Base-by-base conservation (phyloP, 1,284 basidiomycete genomes). In the Agroathelia rolfsii region DNA sequence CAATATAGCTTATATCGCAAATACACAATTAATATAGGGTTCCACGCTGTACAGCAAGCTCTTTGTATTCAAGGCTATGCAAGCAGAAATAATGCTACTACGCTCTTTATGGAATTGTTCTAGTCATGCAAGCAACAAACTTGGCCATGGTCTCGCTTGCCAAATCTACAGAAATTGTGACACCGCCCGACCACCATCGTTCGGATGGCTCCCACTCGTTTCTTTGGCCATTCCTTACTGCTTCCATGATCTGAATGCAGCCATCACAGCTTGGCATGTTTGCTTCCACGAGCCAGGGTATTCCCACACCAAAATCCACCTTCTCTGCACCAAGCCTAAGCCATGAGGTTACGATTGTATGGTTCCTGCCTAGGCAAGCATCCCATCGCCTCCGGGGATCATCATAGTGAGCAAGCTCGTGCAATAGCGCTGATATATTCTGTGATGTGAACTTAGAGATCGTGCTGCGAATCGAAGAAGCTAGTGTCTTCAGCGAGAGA, bases 261-360 rank as follows among this genome's bases (percentile, higher is more conserved):
- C 62, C 61, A 28, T 65, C 64, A 32, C 52, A 42, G 20, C 46
- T 41, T 9, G 59, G 59, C 53, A 64, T 60, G 13, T 55, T 41
- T 14, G 55, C 48, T 13, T 58, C 53, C 12, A 58, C 55, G 32
- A 49, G 48, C 22, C 42, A 35, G 10, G 62, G 55, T 16, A 32
- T 28, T 3, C 45, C 46, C 7, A 28, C 41, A 4, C 58, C 59
- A 40, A 62, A 64, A 41, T 63, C 58, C 6, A 62, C 42, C 13
- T 52, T 50, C 24, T 59, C 56, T n/a, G 55, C 43, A 4, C 51
- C 56, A 9, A 55, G 43, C n/a, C 52, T 39, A 20, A 59, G 39
- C 62, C 64, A 68, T 27, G 56, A 58, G 7, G 62, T 64, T 9
- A 58, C 47, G 21, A 65, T 53, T 11, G 49, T 44, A 40, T 62